Evolutionary conservation across 371 early-diverging fungal genomes (phyloP), one percentile per base, ranked within the genome.

Genomic region (Lichtheimia ramosa): DNA sequence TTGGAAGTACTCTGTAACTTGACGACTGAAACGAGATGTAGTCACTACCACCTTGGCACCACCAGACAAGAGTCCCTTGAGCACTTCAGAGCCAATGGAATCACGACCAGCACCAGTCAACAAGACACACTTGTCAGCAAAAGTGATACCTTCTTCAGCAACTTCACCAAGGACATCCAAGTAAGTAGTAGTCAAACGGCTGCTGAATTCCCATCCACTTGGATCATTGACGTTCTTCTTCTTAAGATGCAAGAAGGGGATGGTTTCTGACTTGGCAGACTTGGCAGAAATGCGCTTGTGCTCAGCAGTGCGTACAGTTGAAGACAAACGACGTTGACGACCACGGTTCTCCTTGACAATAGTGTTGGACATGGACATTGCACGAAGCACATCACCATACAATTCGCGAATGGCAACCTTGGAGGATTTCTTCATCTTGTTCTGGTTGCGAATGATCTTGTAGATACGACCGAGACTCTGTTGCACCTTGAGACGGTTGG

Each of bases 11-110:
- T 88, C 90, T 43, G 92, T 88, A 12, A 86, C 87, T 15, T 81
- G 77, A 62, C 89, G 89, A 66, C 87, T 92, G 85, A 90, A 97
- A 65, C 93, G 87, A 21, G 95, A 94, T 41, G 97, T 96, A 13
- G 98, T 97, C 8, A 94, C 95, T 55, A 96, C 77, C 12, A 96
- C 93, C 69, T 88, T 82, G 59, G 96, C 94, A 54, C 98, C 97
- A 71, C 96, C 97, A 18, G 89, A 79, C 49, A 97, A 74, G 58
- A 96, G 82, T 28, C 92, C 91, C 82, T 91, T 88, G 64, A 97
- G 79, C 39, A 96, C 74, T 64, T 92, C 89, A 21, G 92, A 84
- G 62, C 94, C 97, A 69, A 97, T 97, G 1, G 97, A 96, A 63
- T 88, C 96, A 64, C 83, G 86, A 68, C 96, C 94, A 66, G 93